A percentile compares a stretch with the other conserved stretches of the same genome.
Evolutionary conservation across 352 stramenopile genomes (phyloP).

Genomic region (Thraustochytrium striatum): DNA sequence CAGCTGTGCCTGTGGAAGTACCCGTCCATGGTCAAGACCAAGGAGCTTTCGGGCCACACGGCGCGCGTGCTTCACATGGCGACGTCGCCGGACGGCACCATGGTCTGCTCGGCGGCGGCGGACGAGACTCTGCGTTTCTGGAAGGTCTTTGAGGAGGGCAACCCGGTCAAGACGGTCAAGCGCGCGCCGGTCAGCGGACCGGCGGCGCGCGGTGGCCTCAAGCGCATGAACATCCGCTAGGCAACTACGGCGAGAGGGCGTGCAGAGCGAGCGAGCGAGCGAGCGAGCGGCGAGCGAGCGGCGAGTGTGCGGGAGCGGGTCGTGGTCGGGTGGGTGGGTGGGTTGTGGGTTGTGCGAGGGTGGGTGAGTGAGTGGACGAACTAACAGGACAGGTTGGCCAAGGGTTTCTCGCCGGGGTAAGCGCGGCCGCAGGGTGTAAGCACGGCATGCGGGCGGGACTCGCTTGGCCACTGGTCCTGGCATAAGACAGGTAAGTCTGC

Average conservation of each 20-base stretch:
- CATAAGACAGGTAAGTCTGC: background rate
- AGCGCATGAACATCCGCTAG: conserved; percentile 45
- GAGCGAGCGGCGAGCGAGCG: too few relatives aligned
- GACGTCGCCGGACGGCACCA: conserved; percentile 86
- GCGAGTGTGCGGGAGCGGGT: too few relatives aligned
- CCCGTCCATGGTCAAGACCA: conserved; percentile 92
- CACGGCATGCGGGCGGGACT: too few relatives aligned
- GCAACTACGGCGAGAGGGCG: too few relatives aligned
- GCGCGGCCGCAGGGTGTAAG: too few relatives aligned
- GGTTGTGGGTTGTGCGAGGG: too few relatives aligned
- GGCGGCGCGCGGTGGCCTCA: conserved; percentile 8
- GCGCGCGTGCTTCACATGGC: conserved; percentile 92
- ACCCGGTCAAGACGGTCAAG: conserved; percentile 48
- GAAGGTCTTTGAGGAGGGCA: conserved; percentile 91
- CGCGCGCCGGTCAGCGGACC: background rate
- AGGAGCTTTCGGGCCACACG: conserved; percentile 95
- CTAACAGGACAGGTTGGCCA: too few relatives aligned
- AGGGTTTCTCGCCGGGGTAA: too few relatives aligned
- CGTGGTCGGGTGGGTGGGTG: too few relatives aligned
- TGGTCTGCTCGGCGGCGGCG: conserved; percentile 91
- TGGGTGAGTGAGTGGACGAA: too few relatives aligned
- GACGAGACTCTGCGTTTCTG: conserved; percentile 99
- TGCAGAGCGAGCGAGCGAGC: too few relatives aligned
- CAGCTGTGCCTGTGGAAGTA: conserved; percentile 98
- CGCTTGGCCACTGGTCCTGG: too few relatives aligned